Base-by-base conservation (phyloP, 2,329 filamentous ascomycete species). In the Hymenoscyphus albidus region DNA sequence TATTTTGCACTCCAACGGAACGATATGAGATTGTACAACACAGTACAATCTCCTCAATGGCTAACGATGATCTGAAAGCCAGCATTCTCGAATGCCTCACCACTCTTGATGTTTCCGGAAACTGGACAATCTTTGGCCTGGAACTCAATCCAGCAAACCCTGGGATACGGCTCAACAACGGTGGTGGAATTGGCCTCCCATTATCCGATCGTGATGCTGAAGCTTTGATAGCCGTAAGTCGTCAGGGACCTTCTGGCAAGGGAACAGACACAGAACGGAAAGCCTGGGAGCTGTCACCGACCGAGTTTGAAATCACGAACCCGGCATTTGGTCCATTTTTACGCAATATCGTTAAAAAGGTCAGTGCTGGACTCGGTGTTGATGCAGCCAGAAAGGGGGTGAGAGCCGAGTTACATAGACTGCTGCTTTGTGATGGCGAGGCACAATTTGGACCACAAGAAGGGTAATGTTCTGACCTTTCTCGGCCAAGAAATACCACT, bases 401-500 rank as follows among this genome's bases (percentile, higher is more conserved):
- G 60, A 66, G 58, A 1, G 77, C 77, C 1, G 73, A 80, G 60
- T 69, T 78, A 0, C 77, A 80, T 70, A 83, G 83, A 67, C 74
- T 84, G 71, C 72, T 82, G 3, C 69, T 84, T 2, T 83, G 83
- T 68, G 80, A 81, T 59, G 75, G 80, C 60, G 82, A 80, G 0
- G 79, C 79, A n/a, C 42, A 44, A n/a, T 44, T 44, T 18, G n/a
- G 7, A 44, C 16, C 42, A 44, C 4, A 44, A 5, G 16, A 44
- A 18, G 42, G n/a, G 42, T 44, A n/a, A 44, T 2, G 6, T 2
- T 44, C 16, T 5, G 14, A 2, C 5, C 14, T 18, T 44, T n/a
- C 3, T 44, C 42, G 3, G 42, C 6, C n/a, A 18, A 44, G 42
- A 16, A 35, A 0, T 4, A 35, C 9, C 4, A 2, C 35, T 35